These are phyloP conservation scores for Cokeromyces recurvatus DNA, from an alignment of 371 early-diverging fungal species.

Conservation along the genomic window DNA sequence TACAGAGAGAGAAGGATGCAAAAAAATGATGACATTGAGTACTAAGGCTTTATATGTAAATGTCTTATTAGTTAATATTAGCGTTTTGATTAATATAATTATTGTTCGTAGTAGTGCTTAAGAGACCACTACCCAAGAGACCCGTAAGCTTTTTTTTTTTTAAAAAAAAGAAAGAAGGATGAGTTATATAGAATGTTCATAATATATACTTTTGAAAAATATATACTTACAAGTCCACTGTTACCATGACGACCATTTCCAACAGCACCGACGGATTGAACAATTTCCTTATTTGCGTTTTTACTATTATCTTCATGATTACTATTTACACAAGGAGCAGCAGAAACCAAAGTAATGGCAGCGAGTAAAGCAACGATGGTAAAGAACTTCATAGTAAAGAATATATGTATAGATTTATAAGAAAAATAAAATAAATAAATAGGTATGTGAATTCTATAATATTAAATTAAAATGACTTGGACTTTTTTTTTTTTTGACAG, in stretches of 20 bases:
- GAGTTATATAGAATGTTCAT: background rate
- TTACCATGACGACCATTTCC: background rate
- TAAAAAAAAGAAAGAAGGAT: background rate
- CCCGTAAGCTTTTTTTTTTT: background rate
- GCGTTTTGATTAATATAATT: constrained; percentile 10
- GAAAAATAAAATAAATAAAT: no score
- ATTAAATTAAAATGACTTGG: no score
- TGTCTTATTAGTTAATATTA: constrained; percentile 5
- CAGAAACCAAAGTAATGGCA: background rate
- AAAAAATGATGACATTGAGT: no score
- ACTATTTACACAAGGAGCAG: background rate
- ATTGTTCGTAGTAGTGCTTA: constrained; percentile 3
- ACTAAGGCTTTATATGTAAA: no score
- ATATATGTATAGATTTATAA: background rate
- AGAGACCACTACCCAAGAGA: constrained; percentile 8
- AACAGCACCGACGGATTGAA: constrained; percentile 5
- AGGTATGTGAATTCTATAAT: background rate
- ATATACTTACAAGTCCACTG: constrained; percentile 3
- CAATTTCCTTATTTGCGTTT: background rate
- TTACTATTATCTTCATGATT: background rate
- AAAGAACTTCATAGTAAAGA: background rate
- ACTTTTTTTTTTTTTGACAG: background rate
- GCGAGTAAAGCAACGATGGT: constrained; percentile 1
- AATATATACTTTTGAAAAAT: no score
- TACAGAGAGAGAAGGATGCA: no score